These are phyloP conservation scores for Isabelozyma heimii DNA, from an alignment of 805 yeast species.

Conservation along the genomic window DNA sequence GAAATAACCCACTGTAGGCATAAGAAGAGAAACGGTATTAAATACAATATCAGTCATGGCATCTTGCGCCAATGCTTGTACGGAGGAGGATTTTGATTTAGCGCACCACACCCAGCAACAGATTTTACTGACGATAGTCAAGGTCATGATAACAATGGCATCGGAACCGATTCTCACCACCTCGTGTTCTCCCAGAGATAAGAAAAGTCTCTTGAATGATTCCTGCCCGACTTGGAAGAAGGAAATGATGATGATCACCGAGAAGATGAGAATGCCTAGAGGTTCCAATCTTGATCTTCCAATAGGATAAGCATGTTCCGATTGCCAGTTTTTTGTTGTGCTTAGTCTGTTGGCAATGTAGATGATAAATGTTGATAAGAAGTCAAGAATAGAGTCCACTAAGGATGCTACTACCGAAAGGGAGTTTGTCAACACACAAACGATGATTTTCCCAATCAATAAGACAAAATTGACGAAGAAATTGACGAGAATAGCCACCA, in stretches of 20 bases:
- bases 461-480: slow-evolving; percentile 58
- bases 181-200: slow-evolving; percentile 26
- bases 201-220: slow-evolving; percentile 49
- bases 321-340: slow-evolving; percentile 43
- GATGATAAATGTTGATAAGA: slow-evolving; percentile 71
- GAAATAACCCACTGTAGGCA: slow-evolving; percentile 61
- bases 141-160: slow-evolving; percentile 58
- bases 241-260: slow-evolving; percentile 67
- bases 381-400: slow-evolving; percentile 73
- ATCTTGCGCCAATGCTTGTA: slow-evolving; percentile 79
- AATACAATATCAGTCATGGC: slow-evolving; percentile 76
- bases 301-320: slow-evolving; percentile 55
- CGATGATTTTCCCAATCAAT: slow-evolving; percentile 57
- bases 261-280: slow-evolving; percentile 71
- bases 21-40: slow-evolving; percentile 66
- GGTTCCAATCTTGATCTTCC: slow-evolving; percentile 77
- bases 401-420: slow-evolving; percentile 76
- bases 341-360: slow-evolving; percentile 56
- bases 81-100: slow-evolving; percentile 58
- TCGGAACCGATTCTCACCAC: slow-evolving; percentile 48
- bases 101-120: slow-evolving; percentile 66
- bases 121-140: slow-evolving; percentile 59
- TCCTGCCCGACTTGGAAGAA: slow-evolving; percentile 72
- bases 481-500: slow-evolving; percentile 62
- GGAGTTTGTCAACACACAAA: slow-evolving; percentile 63